Evolutionary conservation across 805 yeast genomes (phyloP).

Genomic region (Dipodascus albidus): DNA sequence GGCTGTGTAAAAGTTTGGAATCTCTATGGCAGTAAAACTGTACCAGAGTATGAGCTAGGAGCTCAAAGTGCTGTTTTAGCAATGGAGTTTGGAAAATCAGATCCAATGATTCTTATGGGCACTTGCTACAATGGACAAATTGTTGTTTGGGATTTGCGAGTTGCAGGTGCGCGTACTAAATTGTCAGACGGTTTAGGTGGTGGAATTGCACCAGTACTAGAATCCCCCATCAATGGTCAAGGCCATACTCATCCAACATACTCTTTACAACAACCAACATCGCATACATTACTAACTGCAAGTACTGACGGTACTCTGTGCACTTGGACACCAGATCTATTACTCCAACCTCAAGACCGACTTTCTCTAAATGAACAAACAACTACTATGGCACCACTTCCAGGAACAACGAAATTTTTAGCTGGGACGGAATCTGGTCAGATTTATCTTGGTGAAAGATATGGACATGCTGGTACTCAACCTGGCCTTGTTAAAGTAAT

Average conservation of each 20-base stretch:
- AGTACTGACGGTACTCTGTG: conserved; percentile 29
- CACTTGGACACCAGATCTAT: conserved; percentile 28
- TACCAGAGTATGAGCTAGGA: conserved; percentile 33
- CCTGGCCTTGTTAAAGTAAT: conserved; percentile 22
- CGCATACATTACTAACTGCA: conserved; percentile 24
- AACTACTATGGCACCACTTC: conserved; percentile 15
- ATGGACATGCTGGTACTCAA: conserved; percentile 21
- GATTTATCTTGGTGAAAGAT: conserved; percentile 24
- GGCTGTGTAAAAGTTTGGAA: conserved; percentile 30
- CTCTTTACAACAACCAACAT: conserved; percentile 20
- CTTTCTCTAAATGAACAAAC: conserved; percentile 21
- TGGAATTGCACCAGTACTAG: conserved; percentile 20
- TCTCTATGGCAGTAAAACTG: conserved; percentile 15
- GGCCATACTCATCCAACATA: conserved; percentile 27
- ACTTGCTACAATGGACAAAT: conserved; percentile 40
- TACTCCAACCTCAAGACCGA: conserved; percentile 26
- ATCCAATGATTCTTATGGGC: conserved; percentile 32
- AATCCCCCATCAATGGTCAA: conserved; percentile 21
- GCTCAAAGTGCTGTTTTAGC: conserved; percentile 32
- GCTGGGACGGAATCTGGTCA: conserved; percentile 30
- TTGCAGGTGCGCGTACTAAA: conserved; percentile 12
- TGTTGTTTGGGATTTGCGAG: conserved; percentile 38
- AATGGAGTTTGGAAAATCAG: conserved; percentile 32
- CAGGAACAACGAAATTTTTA: conserved; percentile 24
- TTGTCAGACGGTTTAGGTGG: neutral